phyloP scores from a whole-genome alignment of 805 yeast species.

The Jamesozyma lodderae region DNA sequence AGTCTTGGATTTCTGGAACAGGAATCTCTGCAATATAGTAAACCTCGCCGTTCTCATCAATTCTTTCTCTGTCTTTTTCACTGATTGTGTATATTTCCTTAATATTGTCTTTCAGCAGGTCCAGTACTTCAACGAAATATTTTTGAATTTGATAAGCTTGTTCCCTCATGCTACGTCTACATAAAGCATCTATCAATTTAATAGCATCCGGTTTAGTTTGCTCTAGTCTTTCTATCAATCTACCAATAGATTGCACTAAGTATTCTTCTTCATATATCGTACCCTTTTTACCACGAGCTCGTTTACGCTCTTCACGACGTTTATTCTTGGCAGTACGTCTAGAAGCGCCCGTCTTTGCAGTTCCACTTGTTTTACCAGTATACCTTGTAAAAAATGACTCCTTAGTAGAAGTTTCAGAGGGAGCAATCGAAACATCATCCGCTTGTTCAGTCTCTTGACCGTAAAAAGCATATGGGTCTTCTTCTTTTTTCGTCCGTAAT shows the following conservation, averaged over 20 bases:
- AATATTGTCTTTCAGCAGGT: conserved; percentile 48
- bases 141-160: conserved; percentile 79
- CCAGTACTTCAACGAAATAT: conserved; percentile 49
- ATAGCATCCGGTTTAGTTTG: conserved; percentile 68
- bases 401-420: conserved; percentile 85
- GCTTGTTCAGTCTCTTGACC: conserved; percentile 71
- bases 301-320: conserved; percentile 90
- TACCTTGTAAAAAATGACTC: conserved; percentile 92
- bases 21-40: conserved; percentile 73
- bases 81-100: conserved; percentile 72
- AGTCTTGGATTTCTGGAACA: conserved; percentile 53
- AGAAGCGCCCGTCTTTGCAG: conserved; percentile 94
- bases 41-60: conserved; percentile 80
- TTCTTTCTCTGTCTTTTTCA: conserved; percentile 79
- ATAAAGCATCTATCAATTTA: conserved; percentile 62
- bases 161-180: conserved; percentile 61
- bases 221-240: conserved; percentile 74
- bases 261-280: conserved; percentile 97
- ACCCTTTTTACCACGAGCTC: conserved; percentile 95
- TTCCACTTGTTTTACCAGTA: conserved; percentile 92
- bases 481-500: conserved; percentile 69
- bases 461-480: conserved; percentile 80
- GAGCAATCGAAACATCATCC: conserved; percentile 90
- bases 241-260: conserved; percentile 75
- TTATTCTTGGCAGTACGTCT: conserved; percentile 86